Evolutionary conservation across 163 green algal species (phyloP).

Genomic region (Chlamydomonas reinhardtii): DNA sequence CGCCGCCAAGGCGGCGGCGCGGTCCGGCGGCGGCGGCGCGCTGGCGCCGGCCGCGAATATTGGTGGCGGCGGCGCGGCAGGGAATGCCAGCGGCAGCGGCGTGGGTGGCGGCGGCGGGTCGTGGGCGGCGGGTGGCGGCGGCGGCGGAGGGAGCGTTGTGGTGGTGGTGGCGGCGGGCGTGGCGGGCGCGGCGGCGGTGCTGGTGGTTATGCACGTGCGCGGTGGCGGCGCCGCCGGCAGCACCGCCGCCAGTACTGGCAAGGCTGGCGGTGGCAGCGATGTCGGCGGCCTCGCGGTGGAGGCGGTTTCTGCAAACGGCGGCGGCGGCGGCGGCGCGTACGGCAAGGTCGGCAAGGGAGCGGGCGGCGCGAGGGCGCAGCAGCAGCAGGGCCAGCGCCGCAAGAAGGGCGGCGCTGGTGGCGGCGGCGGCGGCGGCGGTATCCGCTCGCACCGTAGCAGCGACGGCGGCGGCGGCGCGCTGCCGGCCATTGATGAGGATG

Average conservation of each 20-base stretch:
- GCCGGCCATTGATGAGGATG: conserved; percentile 17
- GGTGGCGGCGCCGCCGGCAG: neutral
- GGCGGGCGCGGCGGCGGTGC: neutral
- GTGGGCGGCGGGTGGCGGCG: neutral
- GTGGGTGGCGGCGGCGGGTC: neutral
- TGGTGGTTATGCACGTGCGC: neutral
- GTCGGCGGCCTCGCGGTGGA: neutral
- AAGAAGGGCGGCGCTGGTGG: neutral
- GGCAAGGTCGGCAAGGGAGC: too few relatives aligned
- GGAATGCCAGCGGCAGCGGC: neutral
- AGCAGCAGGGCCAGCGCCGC: neutral
- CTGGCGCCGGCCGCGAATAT: neutral
- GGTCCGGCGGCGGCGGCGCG: neutral
- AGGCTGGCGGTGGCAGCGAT: neutral
- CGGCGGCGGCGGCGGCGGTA: neutral
- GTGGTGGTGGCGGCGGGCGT: neutral
- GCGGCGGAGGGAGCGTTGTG: neutral
- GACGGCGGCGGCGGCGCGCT: neutral
- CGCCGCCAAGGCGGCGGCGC: neutral
- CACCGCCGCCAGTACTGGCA: neutral
- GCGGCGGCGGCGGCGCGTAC: neutral
- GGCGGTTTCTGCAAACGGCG: neutral
- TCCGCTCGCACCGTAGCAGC: neutral
- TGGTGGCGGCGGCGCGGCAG: neutral
- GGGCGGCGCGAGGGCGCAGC: too few relatives aligned